These are phyloP conservation scores for Phoenix roebelenii DNA, from an alignment of 176 grass and related monocot species.

Conservation along the genomic window DNA sequence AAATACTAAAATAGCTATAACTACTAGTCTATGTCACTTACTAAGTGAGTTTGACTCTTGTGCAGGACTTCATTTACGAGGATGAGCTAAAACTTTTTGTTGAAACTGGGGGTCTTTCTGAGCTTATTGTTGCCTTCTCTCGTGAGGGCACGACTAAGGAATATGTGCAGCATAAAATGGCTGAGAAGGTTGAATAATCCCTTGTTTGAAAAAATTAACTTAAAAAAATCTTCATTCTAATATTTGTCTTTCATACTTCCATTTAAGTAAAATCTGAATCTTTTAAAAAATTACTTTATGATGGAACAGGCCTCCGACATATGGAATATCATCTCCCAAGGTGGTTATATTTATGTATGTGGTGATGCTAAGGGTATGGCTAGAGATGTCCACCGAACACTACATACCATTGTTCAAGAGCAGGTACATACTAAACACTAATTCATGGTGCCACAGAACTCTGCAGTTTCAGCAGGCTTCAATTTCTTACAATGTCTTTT, in stretches of 20 bases:
- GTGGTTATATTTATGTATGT: constrained; percentile 73
- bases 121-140: background rate
- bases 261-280: no score
- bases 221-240: no score
- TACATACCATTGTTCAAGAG: constrained; percentile 82
- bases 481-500: no score
- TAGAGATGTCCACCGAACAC: constrained; percentile 75
- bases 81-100: background rate
- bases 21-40: no score
- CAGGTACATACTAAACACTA: constrained; percentile 36
- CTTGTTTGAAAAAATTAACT: no score
- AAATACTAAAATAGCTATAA: background rate
- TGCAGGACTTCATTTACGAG: constrained; percentile 2
- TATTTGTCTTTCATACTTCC: no score
- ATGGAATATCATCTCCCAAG: constrained; percentile 67
- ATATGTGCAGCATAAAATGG: constrained; percentile 65
- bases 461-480: no score
- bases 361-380: constrained; percentile 98
- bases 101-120: background rate
- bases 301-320: constrained; percentile 54
- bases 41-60: constrained; percentile 14
- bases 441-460: no score
- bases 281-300: no score
- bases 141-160: background rate
- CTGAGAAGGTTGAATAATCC: constrained; percentile 51